Conservation (phyloP, 768 basidiomycete species). For the Pleurotus sapidus region DNA sequence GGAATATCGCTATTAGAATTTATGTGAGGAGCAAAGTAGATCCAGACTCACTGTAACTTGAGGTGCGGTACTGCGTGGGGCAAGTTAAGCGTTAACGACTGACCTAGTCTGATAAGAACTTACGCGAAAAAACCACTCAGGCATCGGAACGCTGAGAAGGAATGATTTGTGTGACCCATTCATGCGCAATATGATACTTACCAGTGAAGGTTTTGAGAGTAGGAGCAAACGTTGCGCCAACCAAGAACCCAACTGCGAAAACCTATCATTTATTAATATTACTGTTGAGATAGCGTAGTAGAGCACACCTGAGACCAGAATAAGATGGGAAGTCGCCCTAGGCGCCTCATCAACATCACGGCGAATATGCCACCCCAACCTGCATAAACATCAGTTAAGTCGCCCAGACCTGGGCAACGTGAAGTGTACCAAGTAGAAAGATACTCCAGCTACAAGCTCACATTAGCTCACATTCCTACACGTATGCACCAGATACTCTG, state of each 20-base stretch:
- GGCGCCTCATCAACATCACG: constrained; percentile 63
- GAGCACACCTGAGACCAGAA: constrained; percentile 66
- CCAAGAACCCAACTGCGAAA: constrained; percentile 52
- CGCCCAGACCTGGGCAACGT: background rate
- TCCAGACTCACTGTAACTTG: constrained; percentile 49
- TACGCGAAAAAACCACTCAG: constrained; percentile 57
- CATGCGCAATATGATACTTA: constrained; percentile 9
- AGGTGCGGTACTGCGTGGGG: constrained; percentile 43
- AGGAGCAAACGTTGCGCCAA: constrained; percentile 57
- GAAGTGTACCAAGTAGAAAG: constrained; percentile 46
- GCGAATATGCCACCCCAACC: constrained; percentile 62
- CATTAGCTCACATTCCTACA: constrained; percentile 1
- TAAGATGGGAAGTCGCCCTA: constrained; percentile 62
- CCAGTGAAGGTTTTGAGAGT: constrained; percentile 53
- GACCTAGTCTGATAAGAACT: constrained; percentile 8
- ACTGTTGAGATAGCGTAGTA: background rate
- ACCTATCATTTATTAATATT: constrained; percentile 29
- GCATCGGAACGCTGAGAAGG: constrained; percentile 48
- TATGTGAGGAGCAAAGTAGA: background rate
- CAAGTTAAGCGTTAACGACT: background rate
- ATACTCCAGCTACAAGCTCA: constrained; percentile 53
- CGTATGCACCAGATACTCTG: background rate
- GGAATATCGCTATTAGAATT: background rate
- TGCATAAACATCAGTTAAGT: constrained; percentile 16
- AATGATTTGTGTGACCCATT: background rate